Conservation (phyloP, 345 rosid genomes). For the Populus simonii region DNA sequence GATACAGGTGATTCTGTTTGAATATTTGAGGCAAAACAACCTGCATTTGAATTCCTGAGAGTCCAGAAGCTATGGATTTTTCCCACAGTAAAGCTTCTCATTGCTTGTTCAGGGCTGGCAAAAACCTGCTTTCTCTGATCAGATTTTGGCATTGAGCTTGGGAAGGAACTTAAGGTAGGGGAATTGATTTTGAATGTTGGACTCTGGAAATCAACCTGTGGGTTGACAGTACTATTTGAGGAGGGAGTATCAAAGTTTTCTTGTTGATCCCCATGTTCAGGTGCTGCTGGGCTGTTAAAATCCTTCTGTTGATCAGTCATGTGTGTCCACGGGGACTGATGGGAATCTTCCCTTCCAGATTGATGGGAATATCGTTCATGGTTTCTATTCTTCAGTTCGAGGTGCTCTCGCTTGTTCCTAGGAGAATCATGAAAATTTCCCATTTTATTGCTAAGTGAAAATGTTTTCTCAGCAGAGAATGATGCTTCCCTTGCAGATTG, state of each 20-base stretch:
- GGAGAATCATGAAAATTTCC: slow-evolving; percentile 28
- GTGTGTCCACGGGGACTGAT: background rate
- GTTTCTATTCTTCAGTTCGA: slow-evolving; percentile 20
- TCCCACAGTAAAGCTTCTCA: slow-evolving; percentile 29
- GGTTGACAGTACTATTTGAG: slow-evolving; percentile 31
- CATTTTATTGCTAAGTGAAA: slow-evolving; percentile 36
- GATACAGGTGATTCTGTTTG: slow-evolving; percentile 51
- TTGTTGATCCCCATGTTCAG: slow-evolving; percentile 34
- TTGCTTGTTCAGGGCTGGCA: slow-evolving; percentile 35
- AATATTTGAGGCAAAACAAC: slow-evolving; percentile 35
- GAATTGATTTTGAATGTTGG: slow-evolving; percentile 57
- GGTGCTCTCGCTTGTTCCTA: slow-evolving; percentile 24
- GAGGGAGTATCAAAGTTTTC: slow-evolving; percentile 29
- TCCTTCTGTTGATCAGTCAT: slow-evolving; percentile 32
- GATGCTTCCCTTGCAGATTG: slow-evolving; percentile 35
- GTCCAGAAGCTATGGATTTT: slow-evolving; percentile 38
- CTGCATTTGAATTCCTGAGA: slow-evolving; percentile 37
- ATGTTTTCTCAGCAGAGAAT: slow-evolving; percentile 39
- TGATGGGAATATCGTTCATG: slow-evolving; percentile 31
- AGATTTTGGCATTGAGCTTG: slow-evolving; percentile 42
- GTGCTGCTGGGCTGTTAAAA: slow-evolving; percentile 23
- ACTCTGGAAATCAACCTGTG: slow-evolving; percentile 46
- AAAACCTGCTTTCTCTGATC: slow-evolving; percentile 33
- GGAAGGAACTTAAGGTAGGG: slow-evolving; percentile 43
- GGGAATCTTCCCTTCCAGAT: slow-evolving; percentile 6